These are phyloP conservation scores for Fusarium euwallaceae DNA, from an alignment of 2,329 filamentous ascomycete genomes.

Conservation along the genomic window DNA sequence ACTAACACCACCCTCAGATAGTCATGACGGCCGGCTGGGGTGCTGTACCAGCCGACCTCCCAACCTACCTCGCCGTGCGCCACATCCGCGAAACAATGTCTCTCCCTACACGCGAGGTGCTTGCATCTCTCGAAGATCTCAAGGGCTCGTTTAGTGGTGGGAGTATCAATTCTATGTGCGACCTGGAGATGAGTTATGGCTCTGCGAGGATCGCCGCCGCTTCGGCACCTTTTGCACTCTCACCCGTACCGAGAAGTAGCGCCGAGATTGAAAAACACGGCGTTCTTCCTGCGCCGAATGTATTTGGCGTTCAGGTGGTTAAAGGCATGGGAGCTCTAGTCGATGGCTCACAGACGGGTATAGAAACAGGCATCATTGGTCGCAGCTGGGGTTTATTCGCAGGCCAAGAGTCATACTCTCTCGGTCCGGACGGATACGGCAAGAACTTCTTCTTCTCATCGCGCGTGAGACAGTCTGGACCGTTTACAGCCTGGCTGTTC, in stretches of 20 bases:
- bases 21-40: constrained; percentile 36
- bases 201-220: not conserved
- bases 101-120: constrained; percentile 25
- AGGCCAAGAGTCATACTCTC: not conserved
- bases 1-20: constrained; percentile 18
- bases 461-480: not conserved
- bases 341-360: constrained; percentile 22
- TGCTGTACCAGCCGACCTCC: constrained; percentile 35
- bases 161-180: constrained; percentile 35
- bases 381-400: constrained; percentile 35
- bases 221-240: not conserved
- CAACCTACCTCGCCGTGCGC: constrained; percentile 28
- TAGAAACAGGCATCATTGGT: constrained; percentile 34
- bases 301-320: not conserved
- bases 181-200: constrained; percentile 4
- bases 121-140: constrained; percentile 27
- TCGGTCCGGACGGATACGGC: constrained; percentile 1
- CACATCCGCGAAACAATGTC: constrained; percentile 18
- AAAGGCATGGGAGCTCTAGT: constrained; percentile 12
- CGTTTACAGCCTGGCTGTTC: not conserved
- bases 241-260: not conserved
- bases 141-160: constrained; percentile 33
- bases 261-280: not conserved
- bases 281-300: not conserved
- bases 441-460: constrained; percentile 6